Conservation (phyloP, 768 basidiomycete genomes). For the Cystobasidiopsis lactophilus region DNA sequence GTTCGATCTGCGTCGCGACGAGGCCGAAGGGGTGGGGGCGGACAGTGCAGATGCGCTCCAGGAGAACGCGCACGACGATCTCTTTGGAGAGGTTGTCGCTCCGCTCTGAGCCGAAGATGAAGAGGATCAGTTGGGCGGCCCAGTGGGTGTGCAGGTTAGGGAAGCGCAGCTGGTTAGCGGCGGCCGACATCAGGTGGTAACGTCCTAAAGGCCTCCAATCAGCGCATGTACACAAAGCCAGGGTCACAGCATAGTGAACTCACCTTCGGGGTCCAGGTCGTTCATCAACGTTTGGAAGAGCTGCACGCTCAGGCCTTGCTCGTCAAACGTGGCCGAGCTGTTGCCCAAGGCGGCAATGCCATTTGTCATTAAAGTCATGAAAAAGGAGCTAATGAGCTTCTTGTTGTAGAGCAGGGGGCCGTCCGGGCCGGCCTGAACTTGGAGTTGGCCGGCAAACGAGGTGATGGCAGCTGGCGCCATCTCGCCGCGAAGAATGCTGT, state of each 20-base stretch:
- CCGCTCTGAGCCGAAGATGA: conserved; percentile 39
- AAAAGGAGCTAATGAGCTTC: conserved; percentile 73
- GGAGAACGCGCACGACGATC: conserved; percentile 37
- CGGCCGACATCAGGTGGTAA: conserved; percentile 80
- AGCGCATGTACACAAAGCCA: neutral
- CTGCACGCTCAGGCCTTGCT: conserved; percentile 62
- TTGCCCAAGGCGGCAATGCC: conserved; percentile 83
- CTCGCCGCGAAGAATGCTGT: conserved; percentile 24
- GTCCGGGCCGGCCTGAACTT: conserved; percentile 9
- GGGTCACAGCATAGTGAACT: conserved; percentile 17
- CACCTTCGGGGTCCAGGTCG: conserved; percentile 78
- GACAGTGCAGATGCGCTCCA: conserved; percentile 82
- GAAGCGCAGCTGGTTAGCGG: conserved; percentile 85
- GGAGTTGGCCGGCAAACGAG: conserved; percentile 31
- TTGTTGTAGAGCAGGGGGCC: conserved; percentile 52
- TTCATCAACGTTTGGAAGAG: conserved; percentile 60
- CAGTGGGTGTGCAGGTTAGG: conserved; percentile 96
- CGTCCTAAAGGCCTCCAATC: conserved; percentile 56
- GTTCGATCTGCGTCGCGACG: conserved; percentile 7
- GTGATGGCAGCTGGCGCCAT: conserved; percentile 16
- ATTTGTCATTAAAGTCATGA: conserved; percentile 50
- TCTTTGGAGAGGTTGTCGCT: conserved; percentile 52
- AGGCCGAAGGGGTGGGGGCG: conserved; percentile 95
- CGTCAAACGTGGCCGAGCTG: conserved; percentile 54
- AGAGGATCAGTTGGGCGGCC: conserved; percentile 77